These are phyloP conservation scores for Chaetomiaceae sp. DNA, from an alignment of 2,329 filamentous ascomycete species.

Conservation along the genomic window DNA sequence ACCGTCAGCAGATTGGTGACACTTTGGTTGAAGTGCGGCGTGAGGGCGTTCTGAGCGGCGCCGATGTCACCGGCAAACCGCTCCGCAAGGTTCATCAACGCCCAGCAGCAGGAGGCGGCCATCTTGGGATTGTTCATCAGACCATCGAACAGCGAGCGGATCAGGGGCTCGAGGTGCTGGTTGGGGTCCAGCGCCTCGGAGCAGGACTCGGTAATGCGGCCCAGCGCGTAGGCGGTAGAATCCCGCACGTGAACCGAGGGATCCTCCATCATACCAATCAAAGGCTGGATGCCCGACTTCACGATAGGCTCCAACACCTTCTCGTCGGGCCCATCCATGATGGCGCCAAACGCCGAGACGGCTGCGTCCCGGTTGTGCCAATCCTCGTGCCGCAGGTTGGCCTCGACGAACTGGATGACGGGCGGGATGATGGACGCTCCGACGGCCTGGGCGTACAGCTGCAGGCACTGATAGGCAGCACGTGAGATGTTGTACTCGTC, in stretches of 20 bases:
- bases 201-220: constrained; percentile 91
- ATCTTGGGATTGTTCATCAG: constrained; percentile 92
- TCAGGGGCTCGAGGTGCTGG: constrained; percentile 77
- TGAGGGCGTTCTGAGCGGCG: constrained; percentile 73
- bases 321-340: constrained; percentile 97
- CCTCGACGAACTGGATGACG: constrained; percentile 87
- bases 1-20: constrained; percentile 79
- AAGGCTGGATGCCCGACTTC: constrained; percentile 86
- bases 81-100: constrained; percentile 95
- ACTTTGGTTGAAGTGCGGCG: constrained; percentile 88
- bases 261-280: constrained; percentile 91
- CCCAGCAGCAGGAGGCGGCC: constrained; percentile 98
- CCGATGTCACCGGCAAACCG: constrained; percentile 86
- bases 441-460: constrained; percentile 91
- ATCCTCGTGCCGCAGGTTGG: constrained; percentile 82
- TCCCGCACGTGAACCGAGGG: constrained; percentile 85
- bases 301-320: constrained; percentile 88
- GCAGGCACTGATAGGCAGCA: constrained; percentile 92
- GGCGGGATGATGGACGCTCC: constrained; percentile 77
- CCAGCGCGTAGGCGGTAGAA: constrained; percentile 91
- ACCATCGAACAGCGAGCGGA: constrained; percentile 84
- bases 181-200: constrained; percentile 85
- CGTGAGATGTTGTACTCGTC: constrained; percentile 97
- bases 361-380: constrained; percentile 95
- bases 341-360: constrained; percentile 94